Evolutionary conservation across 2,329 filamentous ascomycete genomes (phyloP), one percentile per base, ranked within the genome.

Genomic region (Venturiaceae sp.): DNA sequence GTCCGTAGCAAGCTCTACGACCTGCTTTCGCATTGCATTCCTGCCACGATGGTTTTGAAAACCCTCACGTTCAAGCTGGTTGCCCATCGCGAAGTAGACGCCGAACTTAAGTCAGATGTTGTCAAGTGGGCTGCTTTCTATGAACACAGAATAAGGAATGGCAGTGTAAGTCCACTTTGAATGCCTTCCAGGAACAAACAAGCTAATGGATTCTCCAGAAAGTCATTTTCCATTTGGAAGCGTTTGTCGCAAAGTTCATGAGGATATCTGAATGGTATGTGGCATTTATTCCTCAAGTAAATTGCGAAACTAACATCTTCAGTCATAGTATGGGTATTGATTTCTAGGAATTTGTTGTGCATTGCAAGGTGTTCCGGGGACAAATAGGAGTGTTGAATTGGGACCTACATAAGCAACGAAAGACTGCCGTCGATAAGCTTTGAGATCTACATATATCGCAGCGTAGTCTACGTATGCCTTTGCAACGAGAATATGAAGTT

Each of bases 161-260:
- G 94, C 55, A 91, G 76, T 62, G 44, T 50, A 16, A 50, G 26
- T 30, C 77, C 80, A 72, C 66, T 77, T 71, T 28, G 33, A 37
- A 11, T 26, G 39, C 7, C 32, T 37, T 21, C 11, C 14, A 46
- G 28, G 32, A 58, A 37, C 28, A 36, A 41, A 34, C 6, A n/a
- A 37, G 32, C 21, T 32, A 58, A 30, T 23, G 13, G 19, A 6
- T 30, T 16, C 63, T 59, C 60, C 78, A 72, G 44, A 99, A 99
- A 80, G 88, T 95, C 60, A 97, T 99, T 62, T 99, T 99, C 74
- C 95, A 99, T 69, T 77, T 99, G 3, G 95, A 99, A 74, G 94
- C 94, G 3, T 99, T 99, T 73, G 94, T 99, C 60, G 92, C 92
- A 60, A 97, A 96, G 76, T 96, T 97, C 71, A 97, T 99, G 92